These are phyloP conservation scores for Rhizopus delemar DNA, from an alignment of 371 early-diverging fungal species.

Conservation along the genomic window DNA sequence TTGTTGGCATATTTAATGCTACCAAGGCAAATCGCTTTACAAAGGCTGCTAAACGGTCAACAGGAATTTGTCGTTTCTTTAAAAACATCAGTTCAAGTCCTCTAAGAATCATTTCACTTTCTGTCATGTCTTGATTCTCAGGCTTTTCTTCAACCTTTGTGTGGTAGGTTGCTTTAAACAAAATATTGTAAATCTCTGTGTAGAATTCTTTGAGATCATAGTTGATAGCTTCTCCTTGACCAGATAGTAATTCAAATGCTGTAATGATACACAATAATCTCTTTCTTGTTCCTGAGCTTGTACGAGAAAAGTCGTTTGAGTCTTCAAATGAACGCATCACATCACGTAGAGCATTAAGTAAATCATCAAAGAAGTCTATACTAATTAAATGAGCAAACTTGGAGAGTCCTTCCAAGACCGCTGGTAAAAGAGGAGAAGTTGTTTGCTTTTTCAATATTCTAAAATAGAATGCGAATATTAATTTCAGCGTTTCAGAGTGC, in stretches of 20 bases:
- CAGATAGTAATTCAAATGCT: constrained; percentile 82
- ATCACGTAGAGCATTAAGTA: constrained; percentile 77
- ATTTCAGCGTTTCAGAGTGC: constrained; percentile 90
- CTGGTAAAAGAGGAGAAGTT: constrained; percentile 77
- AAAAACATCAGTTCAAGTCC: constrained; percentile 84
- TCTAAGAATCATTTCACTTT: constrained; percentile 74
- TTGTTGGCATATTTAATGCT: constrained; percentile 56
- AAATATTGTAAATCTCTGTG: constrained; percentile 72
- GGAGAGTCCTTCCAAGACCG: constrained; percentile 88
- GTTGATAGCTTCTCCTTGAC: constrained; percentile 86
- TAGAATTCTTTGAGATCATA: constrained; percentile 89
- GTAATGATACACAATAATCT: constrained; percentile 86
- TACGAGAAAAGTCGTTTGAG: constrained; percentile 36
- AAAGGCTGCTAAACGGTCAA: constrained; percentile 72
- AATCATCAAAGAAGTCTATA: constrained; percentile 92
- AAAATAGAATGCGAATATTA: constrained; percentile 91
- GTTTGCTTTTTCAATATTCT: constrained; percentile 85
- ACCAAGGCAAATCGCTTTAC: constrained; percentile 63
- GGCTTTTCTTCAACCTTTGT: constrained; percentile 62
- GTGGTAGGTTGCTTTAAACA: constrained; percentile 71
- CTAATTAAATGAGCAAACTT: constrained; percentile 91
- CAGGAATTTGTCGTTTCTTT: constrained; percentile 75
- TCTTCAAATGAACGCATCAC: constrained; percentile 63
- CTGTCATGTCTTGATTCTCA: constrained; percentile 53
- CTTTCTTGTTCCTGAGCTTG: constrained; percentile 55